Percentiles rank a stretch among this genome's conserved stretches.
phyloP scores from a whole-genome alignment of 257 asterid species.

The Scutellaria baicalensis region DNA sequence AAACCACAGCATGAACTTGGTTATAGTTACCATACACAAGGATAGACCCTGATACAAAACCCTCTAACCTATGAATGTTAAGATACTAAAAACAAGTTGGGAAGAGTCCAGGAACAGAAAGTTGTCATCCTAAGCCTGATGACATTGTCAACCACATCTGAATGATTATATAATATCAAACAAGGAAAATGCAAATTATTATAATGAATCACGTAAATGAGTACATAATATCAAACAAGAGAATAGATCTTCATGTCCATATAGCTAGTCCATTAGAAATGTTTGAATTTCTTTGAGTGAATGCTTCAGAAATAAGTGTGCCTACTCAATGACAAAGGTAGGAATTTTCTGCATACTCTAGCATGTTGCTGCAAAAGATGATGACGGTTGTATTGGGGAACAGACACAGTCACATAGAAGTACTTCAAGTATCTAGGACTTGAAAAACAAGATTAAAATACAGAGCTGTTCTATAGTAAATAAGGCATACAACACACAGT shows the following conservation, averaged over 20 bases:
- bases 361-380: background rate
- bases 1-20: too few relatives aligned
- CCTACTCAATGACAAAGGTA: background rate
- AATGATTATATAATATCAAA: background rate
- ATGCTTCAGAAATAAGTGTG: background rate
- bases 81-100: background rate
- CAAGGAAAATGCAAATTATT: background rate
- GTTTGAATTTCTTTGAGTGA: background rate
- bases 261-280: background rate
- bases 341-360: background rate
- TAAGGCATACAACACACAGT: background rate
- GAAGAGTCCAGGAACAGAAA: background rate
- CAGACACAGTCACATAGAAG: too few relatives aligned
- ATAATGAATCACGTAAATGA: background rate
- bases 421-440: too few relatives aligned
- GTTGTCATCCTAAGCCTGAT: background rate
- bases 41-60: background rate
- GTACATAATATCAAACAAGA: background rate
- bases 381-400: background rate
- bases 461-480: too few relatives aligned
- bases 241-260: background rate
- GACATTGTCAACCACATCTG: background rate
- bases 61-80: background rate
- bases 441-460: too few relatives aligned
- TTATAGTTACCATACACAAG: background rate